Conservation (phyloP, 257 asterid genomes). For the Solanum chiquidenum region DNA sequence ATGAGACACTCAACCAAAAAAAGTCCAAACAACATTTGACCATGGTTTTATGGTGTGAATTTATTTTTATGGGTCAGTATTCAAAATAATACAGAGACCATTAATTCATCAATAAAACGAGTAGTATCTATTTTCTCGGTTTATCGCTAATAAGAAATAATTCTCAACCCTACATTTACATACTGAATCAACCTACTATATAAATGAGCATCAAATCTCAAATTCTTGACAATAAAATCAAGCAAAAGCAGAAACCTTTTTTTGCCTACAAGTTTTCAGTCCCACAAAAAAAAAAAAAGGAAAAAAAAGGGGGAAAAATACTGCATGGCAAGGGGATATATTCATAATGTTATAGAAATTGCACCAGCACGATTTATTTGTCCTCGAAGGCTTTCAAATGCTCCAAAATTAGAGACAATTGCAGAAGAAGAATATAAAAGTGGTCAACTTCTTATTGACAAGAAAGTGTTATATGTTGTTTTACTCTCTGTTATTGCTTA, state of each 20-base stretch:
- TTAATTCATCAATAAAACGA: not conserved
- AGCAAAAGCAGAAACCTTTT: not conserved
- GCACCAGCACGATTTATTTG: slow-evolving; percentile 8
- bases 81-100: not conserved
- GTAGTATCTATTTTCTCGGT: not conserved
- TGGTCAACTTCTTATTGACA: not conserved
- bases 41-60: not conserved
- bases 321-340: slow-evolving; percentile 11
- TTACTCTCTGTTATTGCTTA: not conserved
- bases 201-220: not conserved
- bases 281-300: not conserved
- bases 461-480: not conserved
- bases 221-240: not conserved
- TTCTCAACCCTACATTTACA: not conserved
- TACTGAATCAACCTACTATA: not conserved
- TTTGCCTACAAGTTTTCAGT: not conserved
- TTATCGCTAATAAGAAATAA: not conserved
- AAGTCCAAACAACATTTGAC: not conserved
- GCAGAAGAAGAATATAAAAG: not conserved
- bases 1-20: not conserved
- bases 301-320: not conserved
- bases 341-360: not conserved
- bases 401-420: slow-evolving; percentile 15
- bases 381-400: slow-evolving; percentile 5
- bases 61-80: not conserved